Base-by-base conservation (phyloP, 192 early-diverging fungal species). In the Gigaspora rosea region DNA sequence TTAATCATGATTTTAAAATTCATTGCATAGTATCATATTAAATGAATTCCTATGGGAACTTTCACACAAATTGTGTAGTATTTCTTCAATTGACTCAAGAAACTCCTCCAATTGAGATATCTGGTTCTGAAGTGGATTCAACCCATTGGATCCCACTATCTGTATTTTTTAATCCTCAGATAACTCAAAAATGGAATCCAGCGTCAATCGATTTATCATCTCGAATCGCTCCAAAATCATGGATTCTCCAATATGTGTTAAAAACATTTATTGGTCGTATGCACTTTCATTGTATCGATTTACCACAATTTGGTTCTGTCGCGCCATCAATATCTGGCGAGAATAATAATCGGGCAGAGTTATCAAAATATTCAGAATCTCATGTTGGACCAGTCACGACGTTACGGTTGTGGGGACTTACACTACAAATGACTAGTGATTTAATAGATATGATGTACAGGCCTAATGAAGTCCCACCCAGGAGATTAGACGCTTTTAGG, bases 341-440 rank as follows among this genome's bases (percentile, higher is more conserved):
- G 27, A 27, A 27, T 27, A 27, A 1, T 27, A 27, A 27, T 27
- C 27, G 27, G 27, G 27, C 27, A 27, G 27, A 27, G 27, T 27
- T 27, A 27, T 27, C 27, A 27, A 27, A 27, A 27, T 27, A 27
- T 27, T 27, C 27, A 27, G 27, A 27, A 27, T 27, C 27, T 27
- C 27, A 27, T 27, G 27, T 27, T 27, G 27, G 27, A 27, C 27
- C 27, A 27, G 27, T 27, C 1, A 71, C 27, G 54, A 56, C 9
- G 6, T 63, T 85, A 22, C 78, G 79, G 48, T 71, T 85, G 0
- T 85, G 83, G 83, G 83, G 83, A 3, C 52, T 85, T 48, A 85
- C 83, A 1, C 48, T 85, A 77, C 83, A 85, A 36, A 82, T 85
- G 83, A 85, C 81, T 52, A 80, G 80, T 2, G 83, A 85, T 82